Evolutionary conservation across 177 flowering plant species (phyloP).

Genomic region (Vitis hybrid): DNA sequence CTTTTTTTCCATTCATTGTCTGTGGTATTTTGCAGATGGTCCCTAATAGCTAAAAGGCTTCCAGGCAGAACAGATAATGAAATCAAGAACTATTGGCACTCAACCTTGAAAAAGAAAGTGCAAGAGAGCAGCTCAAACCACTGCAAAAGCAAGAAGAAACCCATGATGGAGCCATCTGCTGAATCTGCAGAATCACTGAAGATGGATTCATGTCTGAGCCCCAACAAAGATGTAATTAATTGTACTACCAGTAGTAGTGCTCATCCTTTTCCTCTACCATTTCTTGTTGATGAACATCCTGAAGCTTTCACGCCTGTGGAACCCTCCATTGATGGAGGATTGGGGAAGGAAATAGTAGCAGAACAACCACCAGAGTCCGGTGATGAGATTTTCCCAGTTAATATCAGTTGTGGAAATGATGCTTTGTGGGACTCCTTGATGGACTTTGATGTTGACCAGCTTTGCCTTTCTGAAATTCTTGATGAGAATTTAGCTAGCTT

Average conservation of each 20-base stretch:
- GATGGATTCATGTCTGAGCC: background rate
- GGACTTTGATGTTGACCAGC: background rate
- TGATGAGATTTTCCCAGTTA: background rate
- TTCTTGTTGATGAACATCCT: background rate
- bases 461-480: background rate
- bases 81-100: background rate
- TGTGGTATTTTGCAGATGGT: background rate
- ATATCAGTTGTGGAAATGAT: background rate
- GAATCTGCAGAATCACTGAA: background rate
- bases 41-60: background rate
- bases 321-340: background rate
- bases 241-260: too few species aligned
- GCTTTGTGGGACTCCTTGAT: background rate
- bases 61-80: background rate
- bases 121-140: background rate
- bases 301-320: background rate
- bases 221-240: background rate
- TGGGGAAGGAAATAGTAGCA: background rate
- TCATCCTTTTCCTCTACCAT: background rate
- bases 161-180: background rate
- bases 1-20: too few species aligned
- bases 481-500: background rate
- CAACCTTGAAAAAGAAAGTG: background rate
- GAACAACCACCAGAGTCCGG: background rate
- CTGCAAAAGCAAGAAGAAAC: background rate